These are phyloP conservation scores for Pseudonitzschia pungens DNA, from an alignment of 108 stramenopile genomes.

Conservation along the genomic window DNA sequence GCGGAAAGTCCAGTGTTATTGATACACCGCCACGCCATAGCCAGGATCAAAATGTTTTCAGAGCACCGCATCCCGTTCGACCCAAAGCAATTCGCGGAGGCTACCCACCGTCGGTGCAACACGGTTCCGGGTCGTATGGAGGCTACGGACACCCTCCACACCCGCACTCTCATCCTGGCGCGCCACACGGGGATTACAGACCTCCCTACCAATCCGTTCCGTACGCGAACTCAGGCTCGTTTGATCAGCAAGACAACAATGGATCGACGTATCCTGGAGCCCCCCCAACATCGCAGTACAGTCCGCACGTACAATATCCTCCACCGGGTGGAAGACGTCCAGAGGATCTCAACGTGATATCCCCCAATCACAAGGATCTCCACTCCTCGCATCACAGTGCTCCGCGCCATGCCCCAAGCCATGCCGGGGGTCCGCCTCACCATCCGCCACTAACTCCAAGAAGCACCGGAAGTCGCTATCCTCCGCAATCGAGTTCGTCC, in stretches of 20 bases:
- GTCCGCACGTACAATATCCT: constrained; percentile 57
- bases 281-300: constrained; percentile 40
- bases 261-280: constrained; percentile 17
- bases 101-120: constrained; percentile 14
- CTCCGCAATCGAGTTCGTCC: constrained; percentile 9
- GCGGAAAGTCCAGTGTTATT: constrained; percentile 23
- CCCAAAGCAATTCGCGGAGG: constrained; percentile 40
- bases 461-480: constrained; percentile 20
- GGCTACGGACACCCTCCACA: constrained; percentile 16
- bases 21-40: constrained; percentile 20
- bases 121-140: constrained; percentile 49
- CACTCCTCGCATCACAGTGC: background rate
- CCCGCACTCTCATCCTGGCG: constrained; percentile 17
- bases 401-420: constrained; percentile 12
- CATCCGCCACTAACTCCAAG: constrained; percentile 32
- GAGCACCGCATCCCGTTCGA: constrained; percentile 45
- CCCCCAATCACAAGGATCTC: constrained; percentile 46
- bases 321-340: constrained; percentile 35
- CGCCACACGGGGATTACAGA: constrained; percentile 12
- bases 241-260: constrained; percentile 39
- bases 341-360: constrained; percentile 57
- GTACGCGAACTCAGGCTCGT: constrained; percentile 47
- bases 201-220: constrained; percentile 37
- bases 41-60: constrained; percentile 42
- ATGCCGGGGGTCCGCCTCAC: constrained; percentile 10